Percentiles rank a stretch among this genome's conserved stretches.
phyloP scores from a whole-genome alignment of 164 flowering plant genomes.

The Vitis vinifera region DNA sequence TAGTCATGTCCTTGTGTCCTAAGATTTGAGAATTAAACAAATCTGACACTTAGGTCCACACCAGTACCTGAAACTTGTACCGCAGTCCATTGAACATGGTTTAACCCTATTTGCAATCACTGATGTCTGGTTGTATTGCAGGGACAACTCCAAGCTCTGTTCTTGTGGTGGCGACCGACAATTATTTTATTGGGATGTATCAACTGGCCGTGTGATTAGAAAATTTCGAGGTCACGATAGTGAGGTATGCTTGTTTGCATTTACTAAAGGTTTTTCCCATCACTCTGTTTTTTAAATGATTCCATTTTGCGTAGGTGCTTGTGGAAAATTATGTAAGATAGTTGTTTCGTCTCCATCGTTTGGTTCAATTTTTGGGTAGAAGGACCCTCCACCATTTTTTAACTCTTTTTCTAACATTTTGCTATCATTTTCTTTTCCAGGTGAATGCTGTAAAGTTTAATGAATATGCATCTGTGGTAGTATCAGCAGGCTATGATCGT shows the following conservation, averaged over 20 bases:
- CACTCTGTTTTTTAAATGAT: background rate
- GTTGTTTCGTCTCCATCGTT: background rate
- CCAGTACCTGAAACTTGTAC: too few species aligned
- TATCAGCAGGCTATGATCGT: constrained; percentile 94
- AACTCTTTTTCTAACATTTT: background rate
- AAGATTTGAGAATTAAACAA: too few species aligned
- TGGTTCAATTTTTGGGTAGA: background rate
- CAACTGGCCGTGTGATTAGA: constrained; percentile 79
- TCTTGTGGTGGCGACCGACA: constrained; percentile 98
- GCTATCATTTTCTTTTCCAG: constrained; percentile 29
- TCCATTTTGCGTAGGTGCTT: background rate
- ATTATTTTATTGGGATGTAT: constrained; percentile 88
- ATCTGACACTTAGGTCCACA: too few species aligned
- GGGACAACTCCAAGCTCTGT: constrained; percentile 82
- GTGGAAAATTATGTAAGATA: background rate
- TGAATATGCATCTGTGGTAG: constrained; percentile 79
- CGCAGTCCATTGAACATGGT: too few species aligned
- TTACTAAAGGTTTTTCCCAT: background rate
- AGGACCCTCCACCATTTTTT: too few species aligned
- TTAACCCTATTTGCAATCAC: too few species aligned
- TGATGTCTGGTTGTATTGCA: constrained; percentile 20
- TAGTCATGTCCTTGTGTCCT: too few species aligned
- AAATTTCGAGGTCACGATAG: constrained; percentile 94
- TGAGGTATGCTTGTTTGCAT: constrained; percentile 44
- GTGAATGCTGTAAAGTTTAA: constrained; percentile 96